phyloP scores from a whole-genome alignment of 768 basidiomycete species.

The Xanthoconium stramineum region DNA sequence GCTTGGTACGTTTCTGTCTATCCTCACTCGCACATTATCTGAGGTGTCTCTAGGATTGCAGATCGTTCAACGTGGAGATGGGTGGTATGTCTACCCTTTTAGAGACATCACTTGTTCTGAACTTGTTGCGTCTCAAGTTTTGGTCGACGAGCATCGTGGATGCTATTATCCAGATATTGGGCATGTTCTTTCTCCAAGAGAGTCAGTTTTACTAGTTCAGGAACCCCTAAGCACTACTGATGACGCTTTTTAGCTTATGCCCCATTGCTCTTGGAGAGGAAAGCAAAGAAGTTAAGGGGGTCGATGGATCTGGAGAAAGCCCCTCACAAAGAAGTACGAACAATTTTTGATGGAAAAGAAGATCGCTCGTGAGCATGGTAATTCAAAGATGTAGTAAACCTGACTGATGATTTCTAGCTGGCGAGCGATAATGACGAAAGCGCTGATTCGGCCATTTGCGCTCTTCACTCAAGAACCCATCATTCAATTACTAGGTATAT shows the following conservation, averaged over 20 bases:
- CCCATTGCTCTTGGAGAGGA: constrained; percentile 41
- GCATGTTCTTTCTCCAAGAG: constrained; percentile 59
- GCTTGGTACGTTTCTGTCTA: constrained; percentile 41
- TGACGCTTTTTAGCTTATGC: constrained; percentile 24
- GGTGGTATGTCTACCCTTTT: constrained; percentile 45
- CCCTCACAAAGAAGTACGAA: constrained; percentile 37
- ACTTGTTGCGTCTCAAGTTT: constrained; percentile 38
- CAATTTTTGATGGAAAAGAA: constrained; percentile 41
- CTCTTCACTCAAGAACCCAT: constrained; percentile 63
- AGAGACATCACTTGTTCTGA: not conserved
- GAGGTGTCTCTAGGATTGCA: constrained; percentile 41
- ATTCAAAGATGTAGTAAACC: not conserved
- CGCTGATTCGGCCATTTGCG: constrained; percentile 65
- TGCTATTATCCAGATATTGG: constrained; percentile 50
- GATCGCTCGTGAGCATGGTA: constrained; percentile 42
- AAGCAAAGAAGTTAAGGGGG: constrained; percentile 45
- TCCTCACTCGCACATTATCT: not conserved
- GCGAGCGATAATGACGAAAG: constrained; percentile 46
- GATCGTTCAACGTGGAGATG: constrained; percentile 67
- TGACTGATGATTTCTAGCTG: constrained; percentile 37
- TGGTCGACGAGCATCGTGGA: constrained; percentile 64
- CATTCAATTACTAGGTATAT: constrained; percentile 61
- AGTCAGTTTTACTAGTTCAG: constrained; percentile 39
- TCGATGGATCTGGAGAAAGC: constrained; percentile 49
- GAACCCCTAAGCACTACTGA: constrained; percentile 7